Conservation (phyloP, 2,329 filamentous ascomycete genomes). For the Alternaria hordeiaustralica region DNA sequence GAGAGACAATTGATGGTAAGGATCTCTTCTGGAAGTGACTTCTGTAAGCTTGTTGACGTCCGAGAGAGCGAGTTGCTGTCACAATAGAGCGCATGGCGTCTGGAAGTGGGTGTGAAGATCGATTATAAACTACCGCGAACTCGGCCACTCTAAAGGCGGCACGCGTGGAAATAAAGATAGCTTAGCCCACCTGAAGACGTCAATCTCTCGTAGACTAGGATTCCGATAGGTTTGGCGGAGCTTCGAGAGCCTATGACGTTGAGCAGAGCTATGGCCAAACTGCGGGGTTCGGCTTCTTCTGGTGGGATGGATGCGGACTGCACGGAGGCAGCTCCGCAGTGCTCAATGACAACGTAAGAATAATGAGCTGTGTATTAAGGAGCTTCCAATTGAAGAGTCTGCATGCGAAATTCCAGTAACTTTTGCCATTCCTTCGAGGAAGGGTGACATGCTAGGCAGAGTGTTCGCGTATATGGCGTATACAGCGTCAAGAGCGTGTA, state of each 20-base stretch:
- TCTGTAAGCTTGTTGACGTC: conserved; percentile 36
- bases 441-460: not conserved
- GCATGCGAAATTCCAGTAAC: not conserved
- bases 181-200: conserved; percentile 4
- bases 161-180: conserved; percentile 6
- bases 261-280: conserved; percentile 11
- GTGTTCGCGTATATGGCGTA: conserved; percentile 19
- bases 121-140: conserved; percentile 6
- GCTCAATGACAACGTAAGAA: not conserved
- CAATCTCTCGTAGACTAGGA: conserved; percentile 6
- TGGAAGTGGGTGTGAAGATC: not conserved
- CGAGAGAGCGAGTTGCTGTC: conserved; percentile 39
- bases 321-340: not conserved
- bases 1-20: conserved; percentile 45
- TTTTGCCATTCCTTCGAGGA: not conserved
- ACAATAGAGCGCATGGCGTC: conserved; percentile 43
- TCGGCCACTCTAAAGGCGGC: conserved; percentile 2
- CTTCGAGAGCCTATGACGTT: conserved; percentile 13
- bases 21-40: conserved; percentile 41
- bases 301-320: not conserved
- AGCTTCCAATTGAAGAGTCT: not conserved
- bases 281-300: conserved; percentile 15
- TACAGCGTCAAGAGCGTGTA: conserved; percentile 31
- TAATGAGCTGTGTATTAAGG: not conserved
- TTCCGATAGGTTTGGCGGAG: conserved; percentile 1